Evolutionary conservation across 371 early-diverging fungal species (phyloP).

Genomic region (Mortierella sp.): DNA sequence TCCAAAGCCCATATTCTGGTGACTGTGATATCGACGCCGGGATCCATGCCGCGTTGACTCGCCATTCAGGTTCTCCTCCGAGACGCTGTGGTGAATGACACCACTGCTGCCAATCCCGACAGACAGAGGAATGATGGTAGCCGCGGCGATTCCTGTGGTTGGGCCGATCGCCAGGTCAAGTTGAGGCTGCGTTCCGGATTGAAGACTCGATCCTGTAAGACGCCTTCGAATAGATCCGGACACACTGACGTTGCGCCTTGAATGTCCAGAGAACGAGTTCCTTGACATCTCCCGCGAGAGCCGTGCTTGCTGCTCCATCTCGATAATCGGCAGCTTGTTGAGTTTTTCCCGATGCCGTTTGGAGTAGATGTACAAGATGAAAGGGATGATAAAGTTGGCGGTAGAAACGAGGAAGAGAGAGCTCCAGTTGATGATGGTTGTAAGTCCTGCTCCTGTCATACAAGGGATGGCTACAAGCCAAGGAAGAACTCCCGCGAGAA

Average conservation of each 20-base stretch:
- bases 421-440: slow-evolving; percentile 65
- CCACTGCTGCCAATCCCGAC: slow-evolving; percentile 29
- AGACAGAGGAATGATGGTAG: slow-evolving; percentile 26
- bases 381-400: slow-evolving; percentile 83
- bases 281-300: slow-evolving; percentile 42
- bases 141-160: slow-evolving; percentile 23
- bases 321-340: slow-evolving; percentile 40
- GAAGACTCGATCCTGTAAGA: slow-evolving; percentile 21
- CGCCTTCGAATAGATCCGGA: slow-evolving; percentile 43
- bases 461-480: slow-evolving; percentile 76
- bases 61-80: slow-evolving; percentile 22
- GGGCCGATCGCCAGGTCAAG: slow-evolving; percentile 23
- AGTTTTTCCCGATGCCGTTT: slow-evolving; percentile 59
- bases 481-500: slow-evolving; percentile 64
- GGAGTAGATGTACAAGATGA: slow-evolving; percentile 79
- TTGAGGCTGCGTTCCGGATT: slow-evolving; percentile 19
- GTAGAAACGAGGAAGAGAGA: slow-evolving; percentile 72
- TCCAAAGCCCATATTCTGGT: slow-evolving; percentile 16
- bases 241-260: slow-evolving; percentile 28
- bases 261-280: slow-evolving; percentile 34
- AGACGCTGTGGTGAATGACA: slow-evolving; percentile 12
- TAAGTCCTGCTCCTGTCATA: slow-evolving; percentile 60
- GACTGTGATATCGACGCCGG: slow-evolving; percentile 29
- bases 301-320: slow-evolving; percentile 46
- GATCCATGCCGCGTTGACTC: slow-evolving; percentile 4